Evolutionary conservation across 495 filamentous ascomycete genomes (phyloP), one percentile per base, ranked within the genome.

Genomic region (Terfezia claveryi): DNA sequence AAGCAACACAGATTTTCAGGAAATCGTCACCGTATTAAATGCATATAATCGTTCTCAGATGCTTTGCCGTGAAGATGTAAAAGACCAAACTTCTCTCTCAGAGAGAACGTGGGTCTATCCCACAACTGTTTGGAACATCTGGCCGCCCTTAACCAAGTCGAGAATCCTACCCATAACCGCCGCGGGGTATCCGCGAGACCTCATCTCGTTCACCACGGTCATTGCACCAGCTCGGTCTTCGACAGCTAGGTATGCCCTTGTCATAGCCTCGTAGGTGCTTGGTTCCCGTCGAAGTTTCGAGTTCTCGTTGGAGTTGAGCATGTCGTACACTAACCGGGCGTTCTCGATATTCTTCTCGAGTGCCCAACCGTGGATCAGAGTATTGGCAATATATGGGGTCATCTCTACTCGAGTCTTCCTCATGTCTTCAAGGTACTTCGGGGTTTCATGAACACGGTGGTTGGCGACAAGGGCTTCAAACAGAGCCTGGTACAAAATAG

Each of bases 231-330:
- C 74, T 32, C 82, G 78, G 58, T 94, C 82, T 59, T 92, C 82
- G 0, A 82, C 83, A 2, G 82, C 76, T 51, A 96, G 74, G 72
- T 82, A 95, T 0, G 92, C 92, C 23, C 92, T 77, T 17, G 87
- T 94, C 92, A 98, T 98, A 38, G 89, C 88, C 70, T 98, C 91
- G 65, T 98, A 98, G n/a, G 91, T 98, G 70, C 86, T 94, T 8
- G 91, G 91, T 70, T 98, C 91, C 32, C 91, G 78, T 71, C 82
- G 85, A 36, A 78, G 74, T 4, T 60, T 60, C 12, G 53, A 59
- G 46, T 58, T 58, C n/a, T 12, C 14, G n/a, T 51, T 20, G 27
- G 27, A 32, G 37, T 79, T 76, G 38, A 98, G 76, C 50, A 75
- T 71, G 41, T 81, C 74, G 66, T 93, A 98, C 59, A 95, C 78